Base-by-base conservation (phyloP, 805 yeast genomes). In the Candida ulmi region DNA sequence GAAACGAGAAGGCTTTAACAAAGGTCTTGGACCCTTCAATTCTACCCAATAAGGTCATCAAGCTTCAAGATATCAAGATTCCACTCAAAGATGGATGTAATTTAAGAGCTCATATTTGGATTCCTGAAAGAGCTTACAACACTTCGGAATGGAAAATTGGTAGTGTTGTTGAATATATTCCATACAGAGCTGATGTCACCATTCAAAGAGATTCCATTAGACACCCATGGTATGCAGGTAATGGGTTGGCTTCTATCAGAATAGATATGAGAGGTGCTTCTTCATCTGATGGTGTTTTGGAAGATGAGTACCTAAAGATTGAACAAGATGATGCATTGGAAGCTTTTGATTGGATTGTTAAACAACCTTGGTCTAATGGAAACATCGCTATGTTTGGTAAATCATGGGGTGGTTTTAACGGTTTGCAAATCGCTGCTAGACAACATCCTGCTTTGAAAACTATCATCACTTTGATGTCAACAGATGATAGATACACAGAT, bases 331-430 rank as follows among this genome's bases (percentile, higher is more conserved):
- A 69, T 48, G 63, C 67, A 5, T 44, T 67, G 12, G 70, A 65
- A 30, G 58, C 62, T 2, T 68, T 69, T 37, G 71, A 68, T 43
- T 69, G 72, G 72, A 63, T 69, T 15, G 37, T 56, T 3, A 36
- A 41, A 17, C 74, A 69, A 44, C 28, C 37, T 0, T 69, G 73
- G 73, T 67, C 73, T 28, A 69, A 69, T 44, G 74, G 72, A 12
- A 61, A 57, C 38, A 61, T 69, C 39, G 74, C 66, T 16, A 66
- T 68, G 69, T 66, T 69, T 56, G 74, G 74, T 28, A 69, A 69
- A 47, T 68, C 73, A 2, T 69, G 74, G 74, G 73, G 70, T 37
- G 74, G 74, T 1, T 69, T 69, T 52, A 69, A 69, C 44, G 68
- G 71, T 8, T 52, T 69, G 26, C 74, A 69, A 45, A 52, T 69